Percentiles rank a stretch among this genome's conserved stretches.
phyloP scores from a whole-genome alignment of 2,329 filamentous ascomycete species.

The Erysiphe pulchra region DNA sequence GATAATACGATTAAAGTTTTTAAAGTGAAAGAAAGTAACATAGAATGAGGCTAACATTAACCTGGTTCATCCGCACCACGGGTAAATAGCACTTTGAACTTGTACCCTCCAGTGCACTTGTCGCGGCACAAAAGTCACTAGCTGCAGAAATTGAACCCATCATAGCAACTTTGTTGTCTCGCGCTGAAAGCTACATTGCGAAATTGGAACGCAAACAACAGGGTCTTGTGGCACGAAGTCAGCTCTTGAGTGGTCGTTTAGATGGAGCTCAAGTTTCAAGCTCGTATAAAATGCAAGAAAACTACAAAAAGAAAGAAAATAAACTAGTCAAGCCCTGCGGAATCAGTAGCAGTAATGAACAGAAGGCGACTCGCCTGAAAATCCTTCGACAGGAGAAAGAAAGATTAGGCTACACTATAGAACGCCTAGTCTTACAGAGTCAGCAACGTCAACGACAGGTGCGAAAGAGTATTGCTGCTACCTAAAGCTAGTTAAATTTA shows the following conservation, averaged over 20 bases:
- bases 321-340: background rate
- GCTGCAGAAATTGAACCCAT: slow-evolving; percentile 49
- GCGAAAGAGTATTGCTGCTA: slow-evolving; percentile 40
- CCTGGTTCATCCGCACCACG: too few relatives aligned
- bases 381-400: slow-evolving; percentile 44
- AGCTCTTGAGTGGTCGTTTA: slow-evolving; percentile 38
- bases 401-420: slow-evolving; percentile 41
- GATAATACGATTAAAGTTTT: too few relatives aligned
- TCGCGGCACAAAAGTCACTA: slow-evolving; percentile 35
- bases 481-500: background rate
- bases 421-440: slow-evolving; percentile 39
- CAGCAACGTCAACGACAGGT: slow-evolving; percentile 43
- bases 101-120: slow-evolving; percentile 37
- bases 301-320: background rate
- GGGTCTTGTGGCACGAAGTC: slow-evolving; percentile 35
- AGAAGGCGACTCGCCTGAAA: slow-evolving; percentile 21
- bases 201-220: slow-evolving; percentile 41
- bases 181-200: slow-evolving; percentile 36
- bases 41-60: too few relatives aligned
- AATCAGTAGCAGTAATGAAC: background rate
- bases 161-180: slow-evolving; percentile 33
- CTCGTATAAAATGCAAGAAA: slow-evolving; percentile 5
- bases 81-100: slow-evolving; percentile 40
- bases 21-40: too few relatives aligned
- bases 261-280: slow-evolving; percentile 18